phyloP scores from a whole-genome alignment of 2,329 filamentous ascomycete species.

The Epicoccum nigrum region DNA sequence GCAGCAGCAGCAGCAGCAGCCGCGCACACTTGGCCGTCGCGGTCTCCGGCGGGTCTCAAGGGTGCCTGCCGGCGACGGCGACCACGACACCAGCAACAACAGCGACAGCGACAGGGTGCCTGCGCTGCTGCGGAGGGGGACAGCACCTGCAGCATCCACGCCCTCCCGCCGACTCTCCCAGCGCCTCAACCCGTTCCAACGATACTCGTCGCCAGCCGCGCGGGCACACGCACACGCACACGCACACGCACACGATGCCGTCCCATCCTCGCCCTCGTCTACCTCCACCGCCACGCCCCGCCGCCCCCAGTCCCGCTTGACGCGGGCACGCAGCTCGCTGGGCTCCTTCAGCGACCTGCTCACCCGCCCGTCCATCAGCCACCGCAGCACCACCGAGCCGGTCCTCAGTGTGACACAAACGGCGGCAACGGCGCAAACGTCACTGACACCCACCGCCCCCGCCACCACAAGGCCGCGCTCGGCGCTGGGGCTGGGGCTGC shows the following conservation, averaged over 20 bases:
- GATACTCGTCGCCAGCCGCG: constrained; percentile 36
- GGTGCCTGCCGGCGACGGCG: constrained; percentile 17
- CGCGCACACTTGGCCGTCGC: constrained; percentile 31
- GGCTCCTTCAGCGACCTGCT: constrained; percentile 41
- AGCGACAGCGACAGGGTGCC: neutral
- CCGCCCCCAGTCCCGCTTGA: constrained; percentile 43
- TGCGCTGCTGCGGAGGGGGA: neutral
- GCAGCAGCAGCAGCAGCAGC: neutral
- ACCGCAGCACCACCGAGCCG: constrained; percentile 24
- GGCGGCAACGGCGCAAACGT: constrained; percentile 16
- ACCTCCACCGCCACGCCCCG: constrained; percentile 9
- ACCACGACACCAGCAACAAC: constrained; percentile 24
- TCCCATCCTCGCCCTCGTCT: constrained; percentile 18
- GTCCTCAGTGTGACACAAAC: constrained; percentile 1
- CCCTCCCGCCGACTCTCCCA: constrained; percentile 31
- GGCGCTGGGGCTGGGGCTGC: constrained; percentile 29
- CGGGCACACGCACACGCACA: too few relatives aligned
- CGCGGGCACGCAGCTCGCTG: constrained; percentile 46
- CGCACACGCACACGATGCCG: constrained; percentile 15
- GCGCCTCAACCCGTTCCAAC: constrained; percentile 38
- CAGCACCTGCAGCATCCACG: constrained; percentile 11
- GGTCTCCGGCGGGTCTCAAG: constrained; percentile 42
- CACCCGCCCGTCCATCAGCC: constrained; percentile 33
- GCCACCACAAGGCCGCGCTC: constrained; percentile 21
- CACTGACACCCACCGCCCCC: constrained; percentile 14